phyloP scores from a whole-genome alignment of 2,329 filamentous ascomycete genomes.

The Zarea fungicola region DNA sequence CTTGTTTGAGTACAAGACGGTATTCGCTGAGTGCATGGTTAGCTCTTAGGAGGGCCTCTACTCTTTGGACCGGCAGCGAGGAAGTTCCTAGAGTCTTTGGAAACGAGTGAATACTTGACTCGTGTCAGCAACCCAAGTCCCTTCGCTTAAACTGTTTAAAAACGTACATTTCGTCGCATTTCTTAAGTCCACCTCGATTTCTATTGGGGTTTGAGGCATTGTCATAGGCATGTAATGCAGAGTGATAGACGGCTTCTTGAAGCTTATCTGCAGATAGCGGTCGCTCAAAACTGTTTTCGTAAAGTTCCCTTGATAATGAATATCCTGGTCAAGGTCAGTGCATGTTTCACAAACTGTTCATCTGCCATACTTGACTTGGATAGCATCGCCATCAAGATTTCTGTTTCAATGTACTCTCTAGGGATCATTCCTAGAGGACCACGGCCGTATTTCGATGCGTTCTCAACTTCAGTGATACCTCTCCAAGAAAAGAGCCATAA shows the following conservation, averaged over 20 bases:
- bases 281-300: conserved; percentile 45
- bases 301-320: conserved; percentile 56
- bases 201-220: conserved; percentile 78
- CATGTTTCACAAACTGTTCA: neutral
- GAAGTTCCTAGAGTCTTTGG: conserved; percentile 50
- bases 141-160: neutral
- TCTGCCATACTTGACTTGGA: conserved; percentile 50
- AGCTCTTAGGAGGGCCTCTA: conserved; percentile 62
- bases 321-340: conserved; percentile 43
- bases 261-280: conserved; percentile 47
- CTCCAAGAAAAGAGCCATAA: conserved; percentile 74
- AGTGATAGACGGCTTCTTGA: conserved; percentile 55
- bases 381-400: conserved; percentile 65
- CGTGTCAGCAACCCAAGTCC: conserved; percentile 17
- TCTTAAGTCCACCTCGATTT: conserved; percentile 70
- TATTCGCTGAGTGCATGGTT: conserved; percentile 74
- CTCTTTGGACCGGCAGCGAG: conserved; percentile 44
- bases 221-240: conserved; percentile 68
- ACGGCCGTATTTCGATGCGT: conserved; percentile 37
- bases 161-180: conserved; percentile 67
- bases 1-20: conserved; percentile 71
- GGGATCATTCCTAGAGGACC: conserved; percentile 60
- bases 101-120: conserved; percentile 56
- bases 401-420: conserved; percentile 59
- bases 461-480: conserved; percentile 28